Percentiles rank a stretch among this genome's conserved stretches.
phyloP scores from a whole-genome alignment of 495 filamentous ascomycete genomes.

The Chlorociboria aeruginascens region DNA sequence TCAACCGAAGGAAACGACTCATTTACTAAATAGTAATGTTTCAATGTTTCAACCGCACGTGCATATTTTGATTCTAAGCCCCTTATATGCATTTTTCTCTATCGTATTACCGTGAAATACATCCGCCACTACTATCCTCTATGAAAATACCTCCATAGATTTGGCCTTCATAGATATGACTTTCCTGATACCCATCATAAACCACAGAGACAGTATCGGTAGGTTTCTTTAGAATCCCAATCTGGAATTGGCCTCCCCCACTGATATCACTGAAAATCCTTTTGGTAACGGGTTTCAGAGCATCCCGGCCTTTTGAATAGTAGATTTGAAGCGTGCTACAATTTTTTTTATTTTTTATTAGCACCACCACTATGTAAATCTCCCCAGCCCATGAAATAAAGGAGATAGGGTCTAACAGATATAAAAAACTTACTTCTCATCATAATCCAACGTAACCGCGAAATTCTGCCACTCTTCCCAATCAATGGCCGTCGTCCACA shows the following conservation, averaged over 20 bases:
- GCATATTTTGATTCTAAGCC: too few relatives aligned
- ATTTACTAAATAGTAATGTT: too few relatives aligned
- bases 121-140: slow-evolving; percentile 34
- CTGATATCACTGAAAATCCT: slow-evolving; percentile 38
- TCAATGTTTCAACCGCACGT: too few relatives aligned
- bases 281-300: slow-evolving; percentile 33
- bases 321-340: slow-evolving; percentile 39
- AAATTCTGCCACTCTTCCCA: slow-evolving; percentile 44
- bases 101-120: slow-evolving; percentile 27
- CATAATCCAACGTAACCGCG: slow-evolving; percentile 40
- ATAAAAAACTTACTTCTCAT: slow-evolving; percentile 30
- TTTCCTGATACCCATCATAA: slow-evolving; percentile 40
- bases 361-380: too few relatives aligned
- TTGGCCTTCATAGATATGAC: slow-evolving; percentile 36
- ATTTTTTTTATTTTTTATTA: background rate
- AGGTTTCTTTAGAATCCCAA: slow-evolving; percentile 45
- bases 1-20: too few relatives aligned
- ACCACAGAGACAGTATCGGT: slow-evolving; percentile 40
- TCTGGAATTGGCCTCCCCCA: slow-evolving; percentile 43
- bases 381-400: too few relatives aligned
- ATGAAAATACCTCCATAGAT: slow-evolving; percentile 45
- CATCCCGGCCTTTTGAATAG: slow-evolving; percentile 36
- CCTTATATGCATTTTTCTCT: background rate
- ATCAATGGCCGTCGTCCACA: slow-evolving; percentile 32
- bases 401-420: background rate